Evolutionary conservation across 2,329 filamentous ascomycete species (phyloP), one percentile per base, ranked within the genome.

Genomic region (Sporothrix luriei): DNA sequence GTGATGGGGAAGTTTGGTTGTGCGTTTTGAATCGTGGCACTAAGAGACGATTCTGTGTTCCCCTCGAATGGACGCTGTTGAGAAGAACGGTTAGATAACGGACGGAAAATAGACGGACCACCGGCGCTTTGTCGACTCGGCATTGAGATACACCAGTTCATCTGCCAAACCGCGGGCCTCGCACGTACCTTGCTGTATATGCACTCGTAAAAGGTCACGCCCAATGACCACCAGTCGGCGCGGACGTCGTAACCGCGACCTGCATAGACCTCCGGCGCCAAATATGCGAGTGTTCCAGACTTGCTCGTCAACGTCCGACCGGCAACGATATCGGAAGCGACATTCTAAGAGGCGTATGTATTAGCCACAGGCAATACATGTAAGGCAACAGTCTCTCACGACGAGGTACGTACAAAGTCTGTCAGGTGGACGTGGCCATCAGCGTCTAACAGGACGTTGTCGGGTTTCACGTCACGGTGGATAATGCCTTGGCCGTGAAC

Each of bases 131-230:
- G 40, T 10, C 40, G 40, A 16, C 2, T 49, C 59, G 29, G 10
- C 54, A 57, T 38, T 33, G 14, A 1, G 48, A 16, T 4, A 49
- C 48, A 49, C 5, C 9, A 4, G 49, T 4, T 10, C 14, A 19
- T 26, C 19, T 57, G 3, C 33, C 33, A 33, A 7, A 49, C 48
- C n/a, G 6, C 3, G 2, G 7, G 11, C 9, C 13, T 13, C 13
- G 26, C 67, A 77, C 84, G 67, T 80, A 93, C 93, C 90, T 96
- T 98, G 82, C 96, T 97, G 82, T 98, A 99, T 74, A 99, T 97
- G 85, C 95, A 98, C 80, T 99, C 95, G 79, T 97, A 99, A 79
- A 98, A 98, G n/a, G 97, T 86, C 59, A 99, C 95, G 64, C 95
- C 95, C 26, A 99, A 81, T 6, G 95, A 98, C 95, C 95, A 99